Percentiles rank a stretch among this genome's conserved stretches.
phyloP scores from a whole-genome alignment of 2,329 filamentous ascomycete species.

The Septoria petroselini region DNA sequence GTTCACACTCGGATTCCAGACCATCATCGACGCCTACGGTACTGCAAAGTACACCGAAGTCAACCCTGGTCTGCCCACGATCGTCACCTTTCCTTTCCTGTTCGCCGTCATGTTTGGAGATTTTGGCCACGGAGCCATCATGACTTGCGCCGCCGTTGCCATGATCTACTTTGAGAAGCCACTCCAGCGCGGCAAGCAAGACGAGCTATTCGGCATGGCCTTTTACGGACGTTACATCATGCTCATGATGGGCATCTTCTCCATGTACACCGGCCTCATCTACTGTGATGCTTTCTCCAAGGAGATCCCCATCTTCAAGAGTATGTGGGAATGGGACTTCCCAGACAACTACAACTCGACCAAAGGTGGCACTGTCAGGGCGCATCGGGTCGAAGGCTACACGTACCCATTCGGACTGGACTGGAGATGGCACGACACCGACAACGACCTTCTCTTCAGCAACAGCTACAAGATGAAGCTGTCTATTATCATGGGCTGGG shows the following conservation, averaged over 20 bases:
- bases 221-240: constrained; percentile 99
- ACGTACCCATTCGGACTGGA: constrained; percentile 95
- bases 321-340: constrained; percentile 84
- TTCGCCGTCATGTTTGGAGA: constrained; percentile 99
- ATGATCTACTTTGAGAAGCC: constrained; percentile 98
- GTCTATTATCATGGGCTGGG: constrained; percentile 95
- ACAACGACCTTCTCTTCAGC: constrained; percentile 90
- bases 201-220: constrained; percentile 96
- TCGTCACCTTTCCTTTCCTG: constrained; percentile 98
- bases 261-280: constrained; percentile 92
- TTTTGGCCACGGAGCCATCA: constrained; percentile 87
- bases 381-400: constrained; percentile 65
- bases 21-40: constrained; percentile 97
- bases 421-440: constrained; percentile 92
- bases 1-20: constrained; percentile 97
- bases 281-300: constrained; percentile 98
- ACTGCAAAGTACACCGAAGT: constrained; percentile 96
- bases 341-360: constrained; percentile 50
- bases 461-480: constrained; percentile 99
- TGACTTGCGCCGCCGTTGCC: constrained; percentile 75
- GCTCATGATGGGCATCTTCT: constrained; percentile 96
- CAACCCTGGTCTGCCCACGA: constrained; percentile 91
- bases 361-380: constrained; percentile 56
- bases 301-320: constrained; percentile 81
- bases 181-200: constrained; percentile 78